Percentiles rank a stretch among this genome's conserved stretches.
Evolutionary conservation across 169 alveolate genomes (phyloP).

Genomic region (Perkinsus chesapeaki): DNA sequence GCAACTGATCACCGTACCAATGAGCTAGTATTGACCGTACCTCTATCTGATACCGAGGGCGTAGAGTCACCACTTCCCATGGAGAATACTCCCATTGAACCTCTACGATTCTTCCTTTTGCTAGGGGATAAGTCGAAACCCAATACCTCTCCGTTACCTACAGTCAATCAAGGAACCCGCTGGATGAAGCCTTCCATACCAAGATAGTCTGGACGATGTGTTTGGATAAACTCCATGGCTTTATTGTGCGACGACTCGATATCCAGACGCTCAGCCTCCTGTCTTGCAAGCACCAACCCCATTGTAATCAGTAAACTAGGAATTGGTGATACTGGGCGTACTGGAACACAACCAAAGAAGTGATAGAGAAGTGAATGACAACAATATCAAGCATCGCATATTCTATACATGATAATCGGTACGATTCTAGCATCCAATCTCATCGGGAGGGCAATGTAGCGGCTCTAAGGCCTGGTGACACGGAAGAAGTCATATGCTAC

Average conservation of each 20-base stretch:
- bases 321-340: too few relatives aligned
- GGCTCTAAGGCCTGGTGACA: too few relatives aligned
- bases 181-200: background rate
- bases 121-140: background rate
- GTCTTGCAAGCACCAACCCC: background rate
- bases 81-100: background rate
- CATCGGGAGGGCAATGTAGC: too few relatives aligned
- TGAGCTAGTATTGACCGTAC: background rate
- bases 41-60: background rate
- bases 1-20: background rate
- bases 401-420: too few relatives aligned
- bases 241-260: background rate
- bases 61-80: background rate
- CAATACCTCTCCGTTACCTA: background rate
- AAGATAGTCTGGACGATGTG: background rate
- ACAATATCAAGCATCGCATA: too few relatives aligned
- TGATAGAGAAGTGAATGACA: too few relatives aligned
- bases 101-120: background rate
- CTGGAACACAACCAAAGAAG: too few relatives aligned
- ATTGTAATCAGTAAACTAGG: background rate
- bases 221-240: background rate
- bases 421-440: too few relatives aligned
- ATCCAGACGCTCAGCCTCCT: background rate
- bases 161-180: background rate
- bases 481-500: too few relatives aligned